Evolutionary conservation across 2,329 filamentous ascomycete genomes (phyloP).

Genomic region (Aspergillus melleus): DNA sequence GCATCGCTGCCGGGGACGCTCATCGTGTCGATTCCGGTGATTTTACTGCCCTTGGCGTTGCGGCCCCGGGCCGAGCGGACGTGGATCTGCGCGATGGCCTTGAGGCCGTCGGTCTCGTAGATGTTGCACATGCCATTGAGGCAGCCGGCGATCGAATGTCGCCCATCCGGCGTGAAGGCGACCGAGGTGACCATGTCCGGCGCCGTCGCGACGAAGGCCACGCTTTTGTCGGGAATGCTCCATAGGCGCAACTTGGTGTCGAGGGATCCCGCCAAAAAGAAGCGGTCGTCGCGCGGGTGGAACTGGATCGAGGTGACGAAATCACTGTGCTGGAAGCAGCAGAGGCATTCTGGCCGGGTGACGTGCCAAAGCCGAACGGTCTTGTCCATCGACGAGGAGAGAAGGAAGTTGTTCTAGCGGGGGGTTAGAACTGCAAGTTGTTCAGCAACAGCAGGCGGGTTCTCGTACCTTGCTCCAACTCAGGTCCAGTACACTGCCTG

Average conservation of each 20-base stretch:
- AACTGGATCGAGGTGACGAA: conserved; percentile 95
- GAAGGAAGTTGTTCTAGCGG: conserved; percentile 78
- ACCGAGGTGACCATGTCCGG: conserved; percentile 92
- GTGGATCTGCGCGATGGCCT: conserved; percentile 80
- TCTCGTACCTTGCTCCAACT: conserved; percentile 85
- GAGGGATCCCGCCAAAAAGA: conserved; percentile 91
- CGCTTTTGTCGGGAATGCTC: conserved; percentile 96
- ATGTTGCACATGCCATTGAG: conserved; percentile 83
- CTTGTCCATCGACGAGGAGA: conserved; percentile 98
- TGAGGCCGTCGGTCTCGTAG: conserved; percentile 89
- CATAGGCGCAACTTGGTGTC: conserved; percentile 86
- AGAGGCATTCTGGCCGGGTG: conserved; percentile 79
- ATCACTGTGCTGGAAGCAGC: conserved; percentile 91
- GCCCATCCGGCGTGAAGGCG: conserved; percentile 89
- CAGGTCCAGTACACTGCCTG: conserved; percentile 80
- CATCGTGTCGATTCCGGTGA: conserved; percentile 86
- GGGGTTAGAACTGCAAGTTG: conserved; percentile 7
- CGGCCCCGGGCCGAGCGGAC: conserved; percentile 90
- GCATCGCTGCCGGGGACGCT: conserved; percentile 56
- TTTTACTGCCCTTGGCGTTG: conserved; percentile 95
- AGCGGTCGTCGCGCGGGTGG: conserved; percentile 90
- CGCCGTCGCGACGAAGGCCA: conserved; percentile 75
- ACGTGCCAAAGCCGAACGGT: conserved; percentile 94
- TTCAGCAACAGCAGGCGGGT: too few relatives aligned
- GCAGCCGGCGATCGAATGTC: conserved; percentile 82